Percentiles rank a stretch among this genome's conserved stretches.
Conservation (phyloP, 176 grass and related monocot species). For the Musa acuminata region DNA sequence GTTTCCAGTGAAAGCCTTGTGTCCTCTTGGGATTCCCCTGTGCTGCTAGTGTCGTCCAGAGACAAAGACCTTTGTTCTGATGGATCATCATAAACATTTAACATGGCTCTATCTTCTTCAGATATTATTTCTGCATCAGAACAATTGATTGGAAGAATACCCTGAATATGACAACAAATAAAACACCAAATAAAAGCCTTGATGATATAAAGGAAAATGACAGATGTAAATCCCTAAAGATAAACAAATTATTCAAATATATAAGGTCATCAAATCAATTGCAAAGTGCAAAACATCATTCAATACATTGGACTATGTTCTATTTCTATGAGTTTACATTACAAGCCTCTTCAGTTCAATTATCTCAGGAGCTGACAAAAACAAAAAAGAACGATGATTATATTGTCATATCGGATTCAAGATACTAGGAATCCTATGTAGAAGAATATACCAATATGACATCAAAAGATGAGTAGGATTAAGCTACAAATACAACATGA, state of each 20-base stretch:
- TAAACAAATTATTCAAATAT: not conserved
- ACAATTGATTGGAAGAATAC: not conserved
- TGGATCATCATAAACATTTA: conserved; percentile 31
- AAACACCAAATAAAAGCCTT: not conserved
- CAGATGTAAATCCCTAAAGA: not conserved
- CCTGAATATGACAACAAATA: conserved; percentile 12
- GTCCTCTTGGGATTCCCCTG: conserved; percentile 22
- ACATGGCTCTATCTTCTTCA: conserved; percentile 29
- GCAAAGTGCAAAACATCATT: not conserved
- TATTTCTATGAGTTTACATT: not conserved
- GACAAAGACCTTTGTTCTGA: conserved; percentile 40
- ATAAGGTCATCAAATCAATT: not conserved
- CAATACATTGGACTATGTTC: not conserved
- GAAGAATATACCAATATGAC: not conserved
- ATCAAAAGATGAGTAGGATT: not conserved
- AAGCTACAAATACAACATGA: not conserved
- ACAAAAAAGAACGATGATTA: not conserved
- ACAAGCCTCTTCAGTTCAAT: not conserved
- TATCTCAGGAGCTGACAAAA: not conserved
- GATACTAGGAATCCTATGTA: no score
- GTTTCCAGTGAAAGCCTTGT: conserved; percentile 27
- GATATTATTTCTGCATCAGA: conserved; percentile 25
- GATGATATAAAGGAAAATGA: not conserved
- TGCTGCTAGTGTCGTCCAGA: conserved; percentile 28
- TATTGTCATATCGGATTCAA: not conserved